Conservation (phyloP, 2,329 filamentous ascomycete species). For the Tolypocladium pustulatum region DNA sequence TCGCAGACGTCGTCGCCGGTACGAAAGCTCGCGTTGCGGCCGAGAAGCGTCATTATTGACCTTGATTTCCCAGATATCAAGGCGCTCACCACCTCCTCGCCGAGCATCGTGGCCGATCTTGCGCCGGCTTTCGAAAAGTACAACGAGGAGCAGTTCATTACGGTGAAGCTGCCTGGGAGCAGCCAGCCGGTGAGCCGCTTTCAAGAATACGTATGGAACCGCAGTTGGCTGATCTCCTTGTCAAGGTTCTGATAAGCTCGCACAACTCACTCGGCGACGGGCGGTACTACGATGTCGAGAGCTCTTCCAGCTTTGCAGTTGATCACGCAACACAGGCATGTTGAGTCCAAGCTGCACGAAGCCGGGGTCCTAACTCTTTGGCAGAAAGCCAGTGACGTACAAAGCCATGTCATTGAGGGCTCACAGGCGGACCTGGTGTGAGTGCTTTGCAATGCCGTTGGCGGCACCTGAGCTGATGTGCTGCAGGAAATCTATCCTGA, state of each 20-base stretch:
- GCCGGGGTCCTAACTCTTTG: slow-evolving; percentile 2
- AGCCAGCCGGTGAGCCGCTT: slow-evolving; percentile 42
- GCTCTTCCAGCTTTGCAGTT: slow-evolving; percentile 77
- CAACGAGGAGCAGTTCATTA: slow-evolving; percentile 88
- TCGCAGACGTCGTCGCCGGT: slow-evolving; percentile 83
- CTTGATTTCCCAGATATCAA: slow-evolving; percentile 63
- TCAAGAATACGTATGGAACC: neutral
- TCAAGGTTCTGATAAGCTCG: slow-evolving; percentile 69
- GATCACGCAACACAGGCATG: slow-evolving; percentile 70
- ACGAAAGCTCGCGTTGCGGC: slow-evolving; percentile 16
- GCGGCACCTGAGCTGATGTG: neutral
- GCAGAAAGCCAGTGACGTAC: slow-evolving; percentile 71
- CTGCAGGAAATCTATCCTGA: slow-evolving; percentile 69
- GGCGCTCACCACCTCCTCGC: slow-evolving; percentile 61
- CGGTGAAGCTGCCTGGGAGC: slow-evolving; percentile 79
- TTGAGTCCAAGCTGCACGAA: neutral
- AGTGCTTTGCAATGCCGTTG: slow-evolving; percentile 16
- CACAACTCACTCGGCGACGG: slow-evolving; percentile 74
- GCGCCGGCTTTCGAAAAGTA: slow-evolving; percentile 83
- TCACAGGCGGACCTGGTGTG: slow-evolving; percentile 72
- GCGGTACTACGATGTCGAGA: slow-evolving; percentile 85
- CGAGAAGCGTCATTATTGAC: neutral
- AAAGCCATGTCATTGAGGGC: slow-evolving; percentile 71
- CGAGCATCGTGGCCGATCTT: slow-evolving; percentile 59
- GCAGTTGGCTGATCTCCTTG: slow-evolving; percentile 4